phyloP scores from a whole-genome alignment of 2,329 filamentous ascomycete species.

The Cercospora berteroae region DNA sequence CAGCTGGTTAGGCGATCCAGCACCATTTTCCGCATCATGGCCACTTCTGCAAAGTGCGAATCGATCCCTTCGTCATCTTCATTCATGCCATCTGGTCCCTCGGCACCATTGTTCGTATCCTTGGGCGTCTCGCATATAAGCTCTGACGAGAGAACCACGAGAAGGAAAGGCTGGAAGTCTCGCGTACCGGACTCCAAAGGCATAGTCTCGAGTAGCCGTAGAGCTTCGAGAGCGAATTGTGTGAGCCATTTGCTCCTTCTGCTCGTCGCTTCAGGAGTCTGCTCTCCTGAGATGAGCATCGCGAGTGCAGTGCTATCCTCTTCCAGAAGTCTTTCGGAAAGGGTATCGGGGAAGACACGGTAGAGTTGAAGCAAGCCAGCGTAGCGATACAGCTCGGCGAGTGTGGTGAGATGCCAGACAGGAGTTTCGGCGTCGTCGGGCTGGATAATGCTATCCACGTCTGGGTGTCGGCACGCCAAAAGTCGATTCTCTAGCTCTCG shows the following conservation, averaged over 20 bases:
- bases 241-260: slow-evolving; percentile 47
- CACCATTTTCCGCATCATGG: slow-evolving; percentile 25
- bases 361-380: slow-evolving; percentile 56
- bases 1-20: slow-evolving; percentile 21
- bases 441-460: slow-evolving; percentile 49
- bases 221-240: slow-evolving; percentile 53
- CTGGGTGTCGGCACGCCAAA: slow-evolving; percentile 49
- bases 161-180: slow-evolving; percentile 55
- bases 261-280: slow-evolving; percentile 31
- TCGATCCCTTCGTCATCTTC: slow-evolving; percentile 12
- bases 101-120: background rate
- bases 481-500: slow-evolving; percentile 50
- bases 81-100: background rate
- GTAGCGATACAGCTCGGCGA: slow-evolving; percentile 56
- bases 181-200: slow-evolving; percentile 54
- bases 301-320: slow-evolving; percentile 8
- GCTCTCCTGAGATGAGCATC: slow-evolving; percentile 8
- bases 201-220: slow-evolving; percentile 51
- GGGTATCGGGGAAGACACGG: slow-evolving; percentile 50
- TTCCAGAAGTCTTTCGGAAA: slow-evolving; percentile 17
- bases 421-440: slow-evolving; percentile 54
- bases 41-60: slow-evolving; percentile 19
- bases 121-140: slow-evolving; percentile 17
- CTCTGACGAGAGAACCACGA: slow-evolving; percentile 43
- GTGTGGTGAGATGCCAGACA: slow-evolving; percentile 53